Evolutionary conservation across 2,329 filamentous ascomycete genomes (phyloP), one percentile per base, ranked within the genome.

Genomic region (Tolypocladium sp.): DNA sequence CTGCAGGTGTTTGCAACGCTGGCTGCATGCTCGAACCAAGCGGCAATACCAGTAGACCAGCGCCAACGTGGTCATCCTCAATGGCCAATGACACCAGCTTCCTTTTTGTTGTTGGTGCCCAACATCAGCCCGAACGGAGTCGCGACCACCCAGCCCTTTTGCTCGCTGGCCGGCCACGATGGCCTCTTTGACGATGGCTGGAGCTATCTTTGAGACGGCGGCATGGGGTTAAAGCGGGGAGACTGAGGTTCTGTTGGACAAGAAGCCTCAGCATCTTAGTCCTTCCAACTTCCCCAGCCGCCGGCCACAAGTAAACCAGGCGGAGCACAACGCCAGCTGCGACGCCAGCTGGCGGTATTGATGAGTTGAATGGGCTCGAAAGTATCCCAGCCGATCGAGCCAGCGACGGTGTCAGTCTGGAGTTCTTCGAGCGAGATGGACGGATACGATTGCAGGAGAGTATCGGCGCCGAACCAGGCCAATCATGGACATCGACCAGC

Each of bases 31-130:
- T 33, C 1, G 8, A 33, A 15, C n/a, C 17, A 20, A 49, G 15
- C n/a, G 20, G 33, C 33, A 30, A 22, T 20, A 35, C 22, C 27
- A 30, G 0, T n/a, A 41, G 17, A 44, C 13, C 30, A 27, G 27
- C 25, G 56, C n/a, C 49, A 35, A 27, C 54, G 58, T 56, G 58
- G 53, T 41, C 35, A 42, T 27, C 9, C 12, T 35, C 27, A 15
- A 41, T 22, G 30, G 54, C 38, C 55, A 58, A 55, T 55, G 52
- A 25, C 17, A 33, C 20, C 44, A 25, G 40, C 8, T 4, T 27
- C 38, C 17, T 27, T n/a, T 27, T 10, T n/a, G 40, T 22, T 51
- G 22, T 56, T 56, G 59, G n/a, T 60, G 56, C 59, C 59, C 51
- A 53, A 60, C 22, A 30, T 55, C 56, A 56, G 56, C 56, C 59